A percentile compares a stretch with the other conserved stretches of the same genome.
Conservation (phyloP, 192 early-diverging fungal genomes). For the Thoreauomyces humboldtii region DNA sequence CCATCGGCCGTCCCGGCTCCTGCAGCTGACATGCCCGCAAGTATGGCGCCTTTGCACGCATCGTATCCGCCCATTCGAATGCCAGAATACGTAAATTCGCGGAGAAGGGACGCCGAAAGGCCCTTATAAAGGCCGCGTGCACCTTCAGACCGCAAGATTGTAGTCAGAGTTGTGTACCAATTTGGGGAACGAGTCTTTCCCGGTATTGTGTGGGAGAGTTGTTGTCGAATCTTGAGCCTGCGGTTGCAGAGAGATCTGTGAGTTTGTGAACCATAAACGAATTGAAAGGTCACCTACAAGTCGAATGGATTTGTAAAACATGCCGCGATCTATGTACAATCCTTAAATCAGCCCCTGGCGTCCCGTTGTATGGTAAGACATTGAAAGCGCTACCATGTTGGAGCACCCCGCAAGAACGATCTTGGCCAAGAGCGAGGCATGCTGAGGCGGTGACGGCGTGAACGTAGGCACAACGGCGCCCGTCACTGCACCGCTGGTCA, state of each 20-base stretch:
- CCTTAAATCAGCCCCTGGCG: not conserved
- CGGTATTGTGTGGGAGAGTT: not conserved
- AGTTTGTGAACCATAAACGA: not conserved
- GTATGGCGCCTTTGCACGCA: conserved; percentile 16
- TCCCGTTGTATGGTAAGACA: not conserved
- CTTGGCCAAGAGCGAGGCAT: not conserved
- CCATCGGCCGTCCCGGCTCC: no score
- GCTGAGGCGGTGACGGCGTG: not conserved
- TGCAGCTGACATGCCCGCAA: not conserved
- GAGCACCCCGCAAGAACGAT: not conserved
- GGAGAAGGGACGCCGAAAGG: conserved; percentile 27
- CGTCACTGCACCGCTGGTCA: no score
- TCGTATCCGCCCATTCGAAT: conserved; percentile 40
- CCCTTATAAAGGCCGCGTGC: conserved; percentile 25
- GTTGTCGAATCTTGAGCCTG: not conserved
- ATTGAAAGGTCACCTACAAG: not conserved
- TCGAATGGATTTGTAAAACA: conserved; percentile 1
- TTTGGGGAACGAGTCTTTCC: not conserved
- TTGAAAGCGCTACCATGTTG: not conserved
- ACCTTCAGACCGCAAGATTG: conserved; percentile 25
- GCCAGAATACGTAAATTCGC: conserved; percentile 35
- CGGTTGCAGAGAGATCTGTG: not conserved
- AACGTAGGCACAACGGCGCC: not conserved
- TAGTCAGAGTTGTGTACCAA: conserved; percentile 9
- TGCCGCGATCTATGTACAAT: not conserved